Percentiles rank a stretch among this genome's conserved stretches.
phyloP scores from a whole-genome alignment of 2,329 filamentous ascomycete species.

The Simplicillium aogashimaense region DNA sequence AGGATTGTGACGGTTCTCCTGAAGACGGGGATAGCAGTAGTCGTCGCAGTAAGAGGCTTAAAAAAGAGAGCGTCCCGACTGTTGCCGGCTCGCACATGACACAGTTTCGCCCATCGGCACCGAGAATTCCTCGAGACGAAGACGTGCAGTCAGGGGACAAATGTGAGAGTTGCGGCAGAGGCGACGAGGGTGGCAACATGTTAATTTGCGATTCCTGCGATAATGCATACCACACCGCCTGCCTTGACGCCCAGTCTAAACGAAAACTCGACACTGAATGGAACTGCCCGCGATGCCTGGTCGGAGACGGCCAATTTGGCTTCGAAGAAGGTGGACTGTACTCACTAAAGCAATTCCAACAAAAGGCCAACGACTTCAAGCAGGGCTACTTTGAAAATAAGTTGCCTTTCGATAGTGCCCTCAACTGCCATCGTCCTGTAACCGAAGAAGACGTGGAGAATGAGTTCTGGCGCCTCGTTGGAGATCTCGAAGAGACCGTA shows the following conservation, averaged over 20 bases:
- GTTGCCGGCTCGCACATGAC: constrained; percentile 97
- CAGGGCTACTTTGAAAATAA: constrained; percentile 86
- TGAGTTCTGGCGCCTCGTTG: constrained; percentile 94
- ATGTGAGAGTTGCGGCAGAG: constrained; percentile 79
- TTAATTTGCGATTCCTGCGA: constrained; percentile 89
- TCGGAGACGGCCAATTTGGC: constrained; percentile 92
- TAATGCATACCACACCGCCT: constrained; percentile 74
- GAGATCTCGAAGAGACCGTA: constrained; percentile 87
- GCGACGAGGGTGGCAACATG: constrained; percentile 60
- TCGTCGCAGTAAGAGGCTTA: constrained; percentile 83
- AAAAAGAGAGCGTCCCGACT: constrained; percentile 70
- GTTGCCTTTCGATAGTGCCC: constrained; percentile 76
- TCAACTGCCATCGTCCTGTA: constrained; percentile 70
- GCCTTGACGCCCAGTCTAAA: constrained; percentile 77
- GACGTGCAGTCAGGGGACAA: constrained; percentile 42
- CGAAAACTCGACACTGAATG: constrained; percentile 76
- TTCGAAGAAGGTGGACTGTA: constrained; percentile 96
- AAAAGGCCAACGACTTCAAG: constrained; percentile 92
- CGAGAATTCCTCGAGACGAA: constrained; percentile 51
- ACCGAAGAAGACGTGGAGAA: constrained; percentile 93
- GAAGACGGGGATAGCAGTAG: constrained; percentile 58
- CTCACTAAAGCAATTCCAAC: constrained; percentile 90
- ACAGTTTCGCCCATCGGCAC: constrained; percentile 73
- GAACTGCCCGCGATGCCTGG: constrained; percentile 91
- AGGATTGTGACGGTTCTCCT: constrained; percentile 36